Evolutionary conservation across 176 grass and related monocot genomes (phyloP).

Genomic region (Rhynchospora breviuscula): DNA sequence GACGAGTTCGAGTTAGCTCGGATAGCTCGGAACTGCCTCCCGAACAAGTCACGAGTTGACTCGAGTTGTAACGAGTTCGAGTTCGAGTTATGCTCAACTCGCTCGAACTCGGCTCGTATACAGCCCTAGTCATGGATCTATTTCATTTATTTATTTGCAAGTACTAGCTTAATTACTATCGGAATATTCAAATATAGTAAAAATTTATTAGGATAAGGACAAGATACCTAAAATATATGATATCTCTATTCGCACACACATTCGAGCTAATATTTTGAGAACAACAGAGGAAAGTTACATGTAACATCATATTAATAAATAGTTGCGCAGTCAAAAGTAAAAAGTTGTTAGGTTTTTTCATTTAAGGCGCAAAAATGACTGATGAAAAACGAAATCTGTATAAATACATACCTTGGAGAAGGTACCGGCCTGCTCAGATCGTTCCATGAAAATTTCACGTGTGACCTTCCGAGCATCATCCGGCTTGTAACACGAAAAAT

Average conservation of each 20-base stretch:
- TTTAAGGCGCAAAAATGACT: neutral
- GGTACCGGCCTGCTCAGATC: slow-evolving; percentile 20
- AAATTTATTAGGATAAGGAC: neutral
- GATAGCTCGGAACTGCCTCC: no score
- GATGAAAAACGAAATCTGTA: neutral
- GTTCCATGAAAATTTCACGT: slow-evolving; percentile 60
- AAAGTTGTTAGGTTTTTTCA: neutral
- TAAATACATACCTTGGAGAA: slow-evolving; percentile 34
- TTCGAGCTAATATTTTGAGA: neutral
- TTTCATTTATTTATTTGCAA: neutral
- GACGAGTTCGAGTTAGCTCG: no score
- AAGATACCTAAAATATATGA: neutral
- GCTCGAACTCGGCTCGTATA: no score
- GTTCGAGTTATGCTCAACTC: no score
- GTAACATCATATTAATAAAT: neutral
- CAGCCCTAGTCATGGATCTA: neutral
- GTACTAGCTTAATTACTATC: neutral
- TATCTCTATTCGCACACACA: neutral
- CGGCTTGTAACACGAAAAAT: slow-evolving; percentile 52
- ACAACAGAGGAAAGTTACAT: neutral
- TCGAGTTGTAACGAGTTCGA: no score
- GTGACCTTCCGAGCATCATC: slow-evolving; percentile 24
- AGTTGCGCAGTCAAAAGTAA: neutral
- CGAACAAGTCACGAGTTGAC: no score
- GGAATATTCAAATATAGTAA: neutral